phyloP scores from a whole-genome alignment of 2,329 filamentous ascomycete species.

The Ambrosiella beaveri region DNA sequence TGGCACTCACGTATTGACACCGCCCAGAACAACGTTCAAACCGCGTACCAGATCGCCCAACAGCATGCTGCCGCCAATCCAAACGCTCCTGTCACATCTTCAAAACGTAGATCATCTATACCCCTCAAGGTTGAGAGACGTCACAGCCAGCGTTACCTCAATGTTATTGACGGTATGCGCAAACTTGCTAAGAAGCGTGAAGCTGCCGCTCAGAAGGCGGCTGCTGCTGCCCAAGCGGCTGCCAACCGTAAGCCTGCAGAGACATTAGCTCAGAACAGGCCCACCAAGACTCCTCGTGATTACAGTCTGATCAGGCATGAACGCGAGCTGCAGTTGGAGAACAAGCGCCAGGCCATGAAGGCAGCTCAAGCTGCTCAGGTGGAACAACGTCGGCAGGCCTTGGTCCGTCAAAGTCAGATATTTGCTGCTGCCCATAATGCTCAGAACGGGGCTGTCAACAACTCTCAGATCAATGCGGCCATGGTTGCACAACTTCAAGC shows the following conservation, averaged over 20 bases:
- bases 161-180: slow-evolving; percentile 83
- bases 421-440: background rate
- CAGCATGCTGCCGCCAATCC: slow-evolving; percentile 17
- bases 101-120: slow-evolving; percentile 49
- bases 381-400: slow-evolving; percentile 31
- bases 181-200: slow-evolving; percentile 93
- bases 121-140: slow-evolving; percentile 76
- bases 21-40: slow-evolving; percentile 36
- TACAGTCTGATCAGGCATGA: slow-evolving; percentile 84
- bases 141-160: slow-evolving; percentile 70
- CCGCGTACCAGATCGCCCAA: slow-evolving; percentile 35
- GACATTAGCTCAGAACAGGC: slow-evolving; percentile 37
- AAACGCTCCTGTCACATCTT: slow-evolving; percentile 15
- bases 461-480: slow-evolving; percentile 1
- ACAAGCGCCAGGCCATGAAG: slow-evolving; percentile 36
- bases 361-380: slow-evolving; percentile 35
- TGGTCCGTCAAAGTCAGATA: slow-evolving; percentile 9
- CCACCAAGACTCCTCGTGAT: slow-evolving; percentile 64
- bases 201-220: slow-evolving; percentile 68
- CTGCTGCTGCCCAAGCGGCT: slow-evolving; percentile 62
- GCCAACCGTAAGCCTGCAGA: slow-evolving; percentile 54
- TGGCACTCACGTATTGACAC: slow-evolving; percentile 44
- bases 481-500: slow-evolving; percentile 6
- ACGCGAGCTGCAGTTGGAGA: slow-evolving; percentile 52
- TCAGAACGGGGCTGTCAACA: background rate